Percentiles rank a stretch among this genome's conserved stretches.
phyloP scores from a whole-genome alignment of 2,329 filamentous ascomycete genomes.

The Venturiaceae sp. region DNA sequence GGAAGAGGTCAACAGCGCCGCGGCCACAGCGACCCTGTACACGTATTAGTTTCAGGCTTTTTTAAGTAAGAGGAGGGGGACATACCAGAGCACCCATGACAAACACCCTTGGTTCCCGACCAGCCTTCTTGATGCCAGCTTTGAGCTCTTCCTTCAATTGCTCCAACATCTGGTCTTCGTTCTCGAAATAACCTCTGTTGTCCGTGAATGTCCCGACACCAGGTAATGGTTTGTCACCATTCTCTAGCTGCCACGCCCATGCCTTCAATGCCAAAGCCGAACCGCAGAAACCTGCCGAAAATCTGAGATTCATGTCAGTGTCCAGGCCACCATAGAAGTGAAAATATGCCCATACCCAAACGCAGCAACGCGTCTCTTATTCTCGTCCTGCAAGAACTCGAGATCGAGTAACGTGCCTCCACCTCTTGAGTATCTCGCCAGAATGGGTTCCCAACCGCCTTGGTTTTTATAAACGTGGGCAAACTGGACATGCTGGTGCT shows the following conservation, averaged over 20 bases:
- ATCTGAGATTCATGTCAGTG: too few species aligned
- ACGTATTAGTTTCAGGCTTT: constrained; percentile 10
- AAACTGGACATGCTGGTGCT: constrained; percentile 31
- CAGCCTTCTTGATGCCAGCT: constrained; percentile 53
- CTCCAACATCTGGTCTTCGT: constrained; percentile 62
- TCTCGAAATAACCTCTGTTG: constrained; percentile 52
- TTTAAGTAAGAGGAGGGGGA: constrained; percentile 59
- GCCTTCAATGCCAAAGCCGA: constrained; percentile 56
- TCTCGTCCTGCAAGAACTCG: constrained; percentile 72
- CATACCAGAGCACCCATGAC: constrained; percentile 69
- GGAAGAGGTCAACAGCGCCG: constrained; percentile 73
- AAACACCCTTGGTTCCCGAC: constrained; percentile 61
- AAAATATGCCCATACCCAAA: too few species aligned
- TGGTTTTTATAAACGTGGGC: constrained; percentile 33
- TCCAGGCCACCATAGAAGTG: too few species aligned
- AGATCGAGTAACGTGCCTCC: constrained; percentile 73
- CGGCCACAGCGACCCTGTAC: constrained; percentile 68
- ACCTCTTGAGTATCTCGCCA: constrained; percentile 69
- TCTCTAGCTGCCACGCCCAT: constrained; percentile 73
- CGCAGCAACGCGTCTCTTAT: constrained; percentile 59
- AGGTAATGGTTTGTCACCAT: constrained; percentile 57
- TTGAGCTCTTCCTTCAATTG: constrained; percentile 65
- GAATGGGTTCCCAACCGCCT: constrained; percentile 59
- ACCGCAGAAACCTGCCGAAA: constrained; percentile 19
- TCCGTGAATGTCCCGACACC: constrained; percentile 45